phyloP scores from a whole-genome alignment of 1,284 basidiomycete genomes.

The Salmacisia buchloeana region DNA sequence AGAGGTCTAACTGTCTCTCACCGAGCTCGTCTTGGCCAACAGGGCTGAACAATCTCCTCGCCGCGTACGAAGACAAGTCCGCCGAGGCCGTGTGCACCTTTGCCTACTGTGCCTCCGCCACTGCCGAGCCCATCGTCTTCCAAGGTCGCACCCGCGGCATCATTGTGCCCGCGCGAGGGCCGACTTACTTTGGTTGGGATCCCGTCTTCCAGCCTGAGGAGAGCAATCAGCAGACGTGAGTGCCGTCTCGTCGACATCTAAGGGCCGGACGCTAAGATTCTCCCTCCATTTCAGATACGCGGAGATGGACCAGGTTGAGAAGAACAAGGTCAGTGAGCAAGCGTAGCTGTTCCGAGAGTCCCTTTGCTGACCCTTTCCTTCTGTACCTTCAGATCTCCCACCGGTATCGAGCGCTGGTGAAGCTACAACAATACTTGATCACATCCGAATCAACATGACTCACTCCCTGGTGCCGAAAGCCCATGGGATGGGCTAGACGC shows the following conservation, averaged over 20 bases:
- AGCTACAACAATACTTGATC: conserved; percentile 66
- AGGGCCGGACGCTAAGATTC: conserved; percentile 12
- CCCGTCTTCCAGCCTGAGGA: conserved; percentile 72
- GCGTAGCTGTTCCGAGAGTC: not conserved
- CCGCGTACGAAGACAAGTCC: conserved; percentile 71
- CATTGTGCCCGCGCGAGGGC: conserved; percentile 80
- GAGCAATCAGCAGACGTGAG: conserved; percentile 66
- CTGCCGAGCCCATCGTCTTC: conserved; percentile 59
- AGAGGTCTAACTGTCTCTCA: not conserved
- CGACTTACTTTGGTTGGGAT: conserved; percentile 79
- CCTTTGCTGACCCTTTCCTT: not conserved
- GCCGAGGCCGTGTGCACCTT: conserved; percentile 94
- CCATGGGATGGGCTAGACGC: too few species aligned
- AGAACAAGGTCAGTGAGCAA: conserved; percentile 59
- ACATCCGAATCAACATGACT: too few species aligned
- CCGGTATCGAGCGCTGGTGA: conserved; percentile 77
- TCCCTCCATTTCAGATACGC: conserved; percentile 56
- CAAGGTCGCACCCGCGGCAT: conserved; percentile 81
- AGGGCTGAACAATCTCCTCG: conserved; percentile 80
- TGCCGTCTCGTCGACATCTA: not conserved
- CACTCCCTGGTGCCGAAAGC: too few species aligned
- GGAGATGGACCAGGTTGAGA: conserved; percentile 80
- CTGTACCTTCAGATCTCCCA: conserved; percentile 59
- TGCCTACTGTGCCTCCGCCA: conserved; percentile 64
- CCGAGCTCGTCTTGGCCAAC: not conserved